A percentile compares a stretch with the other conserved stretches of the same genome.
phyloP scores from a whole-genome alignment of 768 basidiomycete species.

The Rhizopogon vinicolor region DNA sequence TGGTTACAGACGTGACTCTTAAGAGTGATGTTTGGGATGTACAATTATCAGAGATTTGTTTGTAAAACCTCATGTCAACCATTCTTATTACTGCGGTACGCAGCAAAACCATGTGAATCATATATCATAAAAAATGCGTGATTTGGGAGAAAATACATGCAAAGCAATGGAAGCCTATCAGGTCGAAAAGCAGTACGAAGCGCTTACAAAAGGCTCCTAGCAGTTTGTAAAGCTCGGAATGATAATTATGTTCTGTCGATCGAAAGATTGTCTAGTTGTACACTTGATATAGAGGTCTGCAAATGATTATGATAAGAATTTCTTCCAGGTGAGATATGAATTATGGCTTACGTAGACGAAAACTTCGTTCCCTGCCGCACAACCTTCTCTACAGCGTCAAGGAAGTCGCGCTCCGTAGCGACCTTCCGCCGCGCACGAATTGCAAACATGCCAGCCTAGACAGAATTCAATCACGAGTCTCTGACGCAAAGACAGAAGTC shows the following conservation, averaged over 20 bases:
- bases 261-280: conserved; percentile 61
- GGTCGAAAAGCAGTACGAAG: too few relatives aligned
- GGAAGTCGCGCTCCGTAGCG: conserved; percentile 94
- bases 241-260: too few relatives aligned
- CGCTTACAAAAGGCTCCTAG: too few relatives aligned
- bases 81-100: too few relatives aligned
- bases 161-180: neutral
- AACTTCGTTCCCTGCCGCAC: conserved; percentile 97
- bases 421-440: conserved; percentile 96
- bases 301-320: conserved; percentile 4
- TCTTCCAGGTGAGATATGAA: neutral
- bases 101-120: too few relatives aligned
- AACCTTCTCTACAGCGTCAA: conserved; percentile 98
- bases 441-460: conserved; percentile 99
- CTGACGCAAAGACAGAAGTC: neutral
- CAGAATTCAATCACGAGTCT: neutral
- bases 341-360: conserved; percentile 79
- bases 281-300: conserved; percentile 85
- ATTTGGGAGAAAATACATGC: neutral
- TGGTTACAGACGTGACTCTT: too few relatives aligned
- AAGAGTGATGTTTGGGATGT: too few relatives aligned
- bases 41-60: too few relatives aligned
- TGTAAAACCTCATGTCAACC: too few relatives aligned
- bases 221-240: too few relatives aligned
- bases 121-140: neutral